A percentile compares a stretch with the other conserved stretches of the same genome.
phyloP scores from a whole-genome alignment of 208 protist species.

The Entamoeba histolytica region DNA sequence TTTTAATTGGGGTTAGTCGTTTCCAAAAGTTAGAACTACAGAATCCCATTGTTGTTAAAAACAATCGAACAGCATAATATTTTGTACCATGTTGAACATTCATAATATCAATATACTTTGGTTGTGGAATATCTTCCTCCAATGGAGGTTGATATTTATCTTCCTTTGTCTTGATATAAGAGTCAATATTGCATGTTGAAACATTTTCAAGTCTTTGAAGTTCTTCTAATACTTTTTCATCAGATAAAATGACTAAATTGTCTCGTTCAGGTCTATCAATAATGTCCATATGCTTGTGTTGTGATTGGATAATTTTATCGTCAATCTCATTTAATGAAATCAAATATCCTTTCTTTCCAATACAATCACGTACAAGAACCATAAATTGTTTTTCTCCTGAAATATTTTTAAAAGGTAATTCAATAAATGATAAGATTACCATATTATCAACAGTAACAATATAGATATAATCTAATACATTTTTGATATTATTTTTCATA shows the following conservation, averaged over 20 bases:
- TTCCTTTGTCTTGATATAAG: background rate
- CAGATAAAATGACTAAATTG: background rate
- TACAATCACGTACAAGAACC: background rate
- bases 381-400: background rate
- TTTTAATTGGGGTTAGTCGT: background rate
- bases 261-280: background rate
- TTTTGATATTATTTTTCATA: background rate
- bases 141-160: background rate
- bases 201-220: background rate
- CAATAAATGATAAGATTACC: background rate
- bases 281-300: background rate
- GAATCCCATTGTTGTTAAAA: background rate
- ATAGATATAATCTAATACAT: background rate
- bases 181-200: background rate
- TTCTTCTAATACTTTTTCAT: background rate
- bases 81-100: background rate
- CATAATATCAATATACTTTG: background rate
- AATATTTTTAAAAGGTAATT: background rate
- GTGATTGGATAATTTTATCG: background rate
- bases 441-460: background rate
- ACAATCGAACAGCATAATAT: background rate
- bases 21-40: background rate
- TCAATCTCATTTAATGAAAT: background rate
- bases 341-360: background rate
- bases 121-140: background rate